Conservation (phyloP, 495 filamentous ascomycete species). For the Hyphodiscus hymeniophilus region DNA sequence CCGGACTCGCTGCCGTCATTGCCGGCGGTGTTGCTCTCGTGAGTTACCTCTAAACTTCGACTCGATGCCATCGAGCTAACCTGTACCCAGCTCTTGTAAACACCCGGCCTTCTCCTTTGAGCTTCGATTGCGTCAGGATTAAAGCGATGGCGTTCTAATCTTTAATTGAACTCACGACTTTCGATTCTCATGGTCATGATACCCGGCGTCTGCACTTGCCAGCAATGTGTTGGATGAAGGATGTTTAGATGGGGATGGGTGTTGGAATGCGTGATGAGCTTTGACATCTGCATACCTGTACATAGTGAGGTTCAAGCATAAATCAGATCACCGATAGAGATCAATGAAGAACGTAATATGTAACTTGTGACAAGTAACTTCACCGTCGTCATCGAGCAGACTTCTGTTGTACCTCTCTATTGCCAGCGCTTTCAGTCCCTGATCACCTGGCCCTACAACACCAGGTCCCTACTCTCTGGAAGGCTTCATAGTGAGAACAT, state of each 20-base stretch:
- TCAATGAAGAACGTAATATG: too few relatives aligned
- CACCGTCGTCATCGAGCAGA: too few relatives aligned
- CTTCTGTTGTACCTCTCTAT: too few relatives aligned
- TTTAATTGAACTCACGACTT: conserved; percentile 12
- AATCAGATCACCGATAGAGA: conserved; percentile 6
- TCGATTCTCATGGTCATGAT: conserved; percentile 19
- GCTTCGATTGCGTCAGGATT: conserved; percentile 10
- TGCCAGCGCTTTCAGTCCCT: too few relatives aligned
- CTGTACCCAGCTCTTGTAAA: conserved; percentile 18
- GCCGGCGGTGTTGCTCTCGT: conserved; percentile 24
- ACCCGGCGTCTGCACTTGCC: conserved; percentile 15
- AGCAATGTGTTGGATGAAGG: conserved; percentile 12
- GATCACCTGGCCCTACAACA: too few relatives aligned
- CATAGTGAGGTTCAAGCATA: conserved; percentile 17
- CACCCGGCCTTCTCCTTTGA: conserved; percentile 8
- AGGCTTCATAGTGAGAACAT: too few relatives aligned
- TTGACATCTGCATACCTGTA: conserved; percentile 21
- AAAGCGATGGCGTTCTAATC: conserved; percentile 8
- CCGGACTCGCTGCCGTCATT: conserved; percentile 19
- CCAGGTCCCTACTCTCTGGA: too few relatives aligned
- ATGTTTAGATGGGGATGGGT: conserved; percentile 8
- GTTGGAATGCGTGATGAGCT: conserved; percentile 13
- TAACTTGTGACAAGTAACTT: too few relatives aligned
- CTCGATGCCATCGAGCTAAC: conserved; percentile 5
- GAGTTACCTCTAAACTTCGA: neutral